These are phyloP conservation scores for Aspergillus sp. DNA, from an alignment of 2,329 filamentous ascomycete genomes.

Conservation along the genomic window DNA sequence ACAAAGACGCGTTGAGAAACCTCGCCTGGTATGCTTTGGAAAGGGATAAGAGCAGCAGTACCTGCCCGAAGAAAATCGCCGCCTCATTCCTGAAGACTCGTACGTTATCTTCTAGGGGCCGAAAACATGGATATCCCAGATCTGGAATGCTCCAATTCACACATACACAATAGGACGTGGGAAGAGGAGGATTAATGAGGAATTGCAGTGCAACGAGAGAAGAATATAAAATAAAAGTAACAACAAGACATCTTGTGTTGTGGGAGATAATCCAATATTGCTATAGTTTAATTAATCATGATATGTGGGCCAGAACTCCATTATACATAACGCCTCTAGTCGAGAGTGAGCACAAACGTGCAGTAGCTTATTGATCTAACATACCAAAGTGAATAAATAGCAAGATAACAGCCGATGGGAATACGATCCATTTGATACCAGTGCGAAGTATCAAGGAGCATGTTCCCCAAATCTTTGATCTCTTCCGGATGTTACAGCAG, in stretches of 20 bases:
- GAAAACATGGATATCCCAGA: not conserved
- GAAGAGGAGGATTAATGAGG: too few species aligned
- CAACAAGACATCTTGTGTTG: not conserved
- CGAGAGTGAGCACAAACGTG: not conserved
- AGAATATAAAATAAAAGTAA: too few species aligned
- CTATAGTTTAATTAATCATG: not conserved
- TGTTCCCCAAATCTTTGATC: conserved; percentile 41
- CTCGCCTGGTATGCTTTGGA: conserved; percentile 5
- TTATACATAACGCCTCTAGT: not conserved
- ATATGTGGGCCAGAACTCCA: not conserved
- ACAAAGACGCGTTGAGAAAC: not conserved
- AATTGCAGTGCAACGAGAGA: too few species aligned
- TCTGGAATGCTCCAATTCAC: not conserved
- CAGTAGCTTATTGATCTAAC: not conserved
- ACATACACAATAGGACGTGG: too few species aligned
- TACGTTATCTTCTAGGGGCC: not conserved
- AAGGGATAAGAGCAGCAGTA: conserved; percentile 6
- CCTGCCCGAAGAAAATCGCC: not conserved
- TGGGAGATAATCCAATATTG: not conserved
- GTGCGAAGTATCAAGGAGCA: conserved; percentile 8
- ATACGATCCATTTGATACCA: not conserved
- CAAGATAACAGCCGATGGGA: not conserved
- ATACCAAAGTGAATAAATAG: not conserved
- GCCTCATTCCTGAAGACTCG: not conserved
- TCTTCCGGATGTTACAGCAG: conserved; percentile 48